Conservation (phyloP, 2,329 filamentous ascomycete species). For the Mariannaea elegans region DNA sequence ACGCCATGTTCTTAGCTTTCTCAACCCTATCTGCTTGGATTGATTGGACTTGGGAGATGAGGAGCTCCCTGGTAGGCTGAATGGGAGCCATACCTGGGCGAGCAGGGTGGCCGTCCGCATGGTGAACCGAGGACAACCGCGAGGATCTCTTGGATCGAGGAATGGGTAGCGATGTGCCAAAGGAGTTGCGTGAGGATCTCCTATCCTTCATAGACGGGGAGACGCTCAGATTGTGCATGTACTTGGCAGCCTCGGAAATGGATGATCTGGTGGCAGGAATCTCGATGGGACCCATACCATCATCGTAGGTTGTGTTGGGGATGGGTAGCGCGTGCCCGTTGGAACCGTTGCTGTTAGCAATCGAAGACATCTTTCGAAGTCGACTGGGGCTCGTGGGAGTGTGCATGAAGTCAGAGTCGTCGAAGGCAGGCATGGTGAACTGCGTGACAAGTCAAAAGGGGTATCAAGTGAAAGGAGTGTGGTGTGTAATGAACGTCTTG, state of each 20-base stretch:
- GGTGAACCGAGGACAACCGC: conserved; percentile 69
- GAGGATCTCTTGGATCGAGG: conserved; percentile 75
- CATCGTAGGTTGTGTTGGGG: conserved; percentile 54
- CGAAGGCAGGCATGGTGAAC: conserved; percentile 66
- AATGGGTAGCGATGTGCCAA: conserved; percentile 77
- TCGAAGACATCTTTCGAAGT: conserved; percentile 30
- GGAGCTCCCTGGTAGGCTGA: conserved; percentile 71
- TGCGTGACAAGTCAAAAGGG: not conserved
- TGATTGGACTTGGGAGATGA: conserved; percentile 76
- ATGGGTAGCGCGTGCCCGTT: conserved; percentile 39
- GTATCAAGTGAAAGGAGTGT: not conserved
- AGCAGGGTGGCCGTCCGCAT: conserved; percentile 53
- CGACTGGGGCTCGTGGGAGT: conserved; percentile 28
- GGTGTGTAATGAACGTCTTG: not conserved
- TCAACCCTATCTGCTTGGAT: conserved; percentile 71
- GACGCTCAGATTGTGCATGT: conserved; percentile 78
- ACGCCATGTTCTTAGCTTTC: conserved; percentile 78
- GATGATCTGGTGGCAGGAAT: conserved; percentile 74
- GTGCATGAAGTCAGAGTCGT: conserved; percentile 62
- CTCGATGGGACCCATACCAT: conserved; percentile 66
- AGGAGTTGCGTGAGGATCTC: conserved; percentile 77
- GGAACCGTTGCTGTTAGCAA: conserved; percentile 22
- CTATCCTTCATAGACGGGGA: conserved; percentile 74
- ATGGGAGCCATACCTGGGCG: conserved; percentile 67
- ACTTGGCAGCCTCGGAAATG: conserved; percentile 72